A percentile compares a stretch with the other conserved stretches of the same genome.
Evolutionary conservation across 306 rosid species (phyloP).

Genomic region (Comarum palustre): DNA sequence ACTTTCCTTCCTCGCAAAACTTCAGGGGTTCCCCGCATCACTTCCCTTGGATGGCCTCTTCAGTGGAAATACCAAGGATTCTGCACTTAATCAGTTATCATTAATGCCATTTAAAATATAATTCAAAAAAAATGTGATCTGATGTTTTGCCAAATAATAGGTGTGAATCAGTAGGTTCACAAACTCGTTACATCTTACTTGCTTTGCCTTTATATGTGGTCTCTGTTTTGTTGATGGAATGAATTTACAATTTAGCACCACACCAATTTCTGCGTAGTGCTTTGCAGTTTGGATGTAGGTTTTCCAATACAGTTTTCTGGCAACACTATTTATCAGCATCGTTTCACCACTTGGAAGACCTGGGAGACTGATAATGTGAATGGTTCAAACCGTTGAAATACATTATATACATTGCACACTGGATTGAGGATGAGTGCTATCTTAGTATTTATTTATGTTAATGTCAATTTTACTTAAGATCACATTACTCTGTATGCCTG

Average conservation of each 20-base stretch:
- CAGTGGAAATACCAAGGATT: not conserved
- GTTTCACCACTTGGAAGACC: too few species aligned
- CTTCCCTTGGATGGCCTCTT: not conserved
- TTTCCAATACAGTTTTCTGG: not conserved
- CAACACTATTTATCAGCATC: not conserved
- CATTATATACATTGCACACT: not conserved
- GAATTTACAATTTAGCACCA: not conserved
- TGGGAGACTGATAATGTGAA: not conserved
- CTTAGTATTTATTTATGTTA: not conserved
- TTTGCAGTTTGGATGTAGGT: not conserved
- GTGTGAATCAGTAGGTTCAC: not conserved
- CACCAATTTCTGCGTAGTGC: not conserved
- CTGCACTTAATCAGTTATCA: not conserved
- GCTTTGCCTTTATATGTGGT: not conserved
- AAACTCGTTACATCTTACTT: not conserved
- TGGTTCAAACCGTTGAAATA: not conserved
- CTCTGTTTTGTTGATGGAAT: not conserved
- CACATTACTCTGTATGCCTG: not conserved
- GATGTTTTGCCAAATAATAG: not conserved
- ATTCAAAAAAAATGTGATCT: not conserved
- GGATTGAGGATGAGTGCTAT: not conserved
- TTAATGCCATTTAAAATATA: not conserved
- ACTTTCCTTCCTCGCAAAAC: not conserved
- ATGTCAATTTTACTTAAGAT: not conserved
- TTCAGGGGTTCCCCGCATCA: not conserved